Base-by-base conservation (phyloP, 208 protist genomes). In the Trypanosoma grayi region DNA sequence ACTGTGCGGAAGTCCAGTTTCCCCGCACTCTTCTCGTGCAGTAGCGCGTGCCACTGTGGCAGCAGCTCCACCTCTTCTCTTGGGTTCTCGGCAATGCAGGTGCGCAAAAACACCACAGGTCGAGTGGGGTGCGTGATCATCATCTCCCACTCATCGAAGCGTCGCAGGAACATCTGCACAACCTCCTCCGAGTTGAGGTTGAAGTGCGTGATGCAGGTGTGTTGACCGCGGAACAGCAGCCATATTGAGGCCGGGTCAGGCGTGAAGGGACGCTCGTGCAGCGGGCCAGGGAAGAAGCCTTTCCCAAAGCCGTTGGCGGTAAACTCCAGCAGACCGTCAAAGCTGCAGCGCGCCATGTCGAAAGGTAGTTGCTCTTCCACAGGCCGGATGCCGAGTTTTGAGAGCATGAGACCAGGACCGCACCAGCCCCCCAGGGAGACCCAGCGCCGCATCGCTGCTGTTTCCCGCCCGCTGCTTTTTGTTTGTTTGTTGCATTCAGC, bases 381-480 rank as follows among this genome's bases (percentile, higher is more conserved):
- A 0, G 66, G 60, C 3, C 66, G 76, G 25, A 93, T 30, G 0
- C 77, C 81, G 3, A 95, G 59, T 57, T 95, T 92, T 36, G 69
- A 63, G 9, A 95, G 77, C 75, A 92, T 85, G 4, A 92, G 75
- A 14, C 81, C 74, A 11, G 83, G 85, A 0, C 85, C 89, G 46
- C 81, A 89, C 89, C 89, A 95, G 9, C 85, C 83, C 28, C 89
- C 89, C 2, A 95, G 63, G 13, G 80, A 95, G 7, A 93, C 72
- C 83, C 78, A 92, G 1, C 85, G 81, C 51, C 83, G 75, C 83
- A 90, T 89, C 1, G 16, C 14, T 18, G 5, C 13, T 41, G 28
- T 46, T 3, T 16, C 33, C 28, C 31, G 9, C 34, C 51, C 14
- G 18, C 13, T 41, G 4, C 31, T 22, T 11, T 5, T 3, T 43